Percentiles rank a stretch among this genome's conserved stretches.
phyloP scores from a whole-genome alignment of 805 yeast species.

The Pichia californica region DNA sequence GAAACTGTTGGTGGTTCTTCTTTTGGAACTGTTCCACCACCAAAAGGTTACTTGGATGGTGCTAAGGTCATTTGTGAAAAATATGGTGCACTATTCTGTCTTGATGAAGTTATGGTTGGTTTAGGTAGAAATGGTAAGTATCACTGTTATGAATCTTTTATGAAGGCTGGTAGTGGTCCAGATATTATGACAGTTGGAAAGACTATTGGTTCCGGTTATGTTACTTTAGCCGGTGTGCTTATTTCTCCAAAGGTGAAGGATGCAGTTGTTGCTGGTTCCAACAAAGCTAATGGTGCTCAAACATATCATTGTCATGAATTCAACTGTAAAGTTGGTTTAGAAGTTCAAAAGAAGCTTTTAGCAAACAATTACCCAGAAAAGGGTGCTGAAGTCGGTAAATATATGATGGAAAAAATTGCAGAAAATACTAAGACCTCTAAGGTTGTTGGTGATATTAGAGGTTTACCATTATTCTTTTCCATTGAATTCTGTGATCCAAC shows the following conservation, averaged over 20 bases:
- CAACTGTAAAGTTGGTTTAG: constrained; percentile 40
- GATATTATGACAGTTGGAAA: constrained; percentile 47
- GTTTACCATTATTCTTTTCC: constrained; percentile 51
- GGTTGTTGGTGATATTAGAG: constrained; percentile 47
- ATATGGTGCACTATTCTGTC: constrained; percentile 88
- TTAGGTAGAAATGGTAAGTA: constrained; percentile 45
- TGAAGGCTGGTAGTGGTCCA: constrained; percentile 36
- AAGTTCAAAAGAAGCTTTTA: constrained; percentile 36
- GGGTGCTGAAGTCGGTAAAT: constrained; percentile 37
- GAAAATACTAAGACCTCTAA: constrained; percentile 26
- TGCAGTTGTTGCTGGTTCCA: constrained; percentile 35
- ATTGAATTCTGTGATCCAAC: constrained; percentile 41
- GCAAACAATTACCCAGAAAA: constrained; percentile 33
- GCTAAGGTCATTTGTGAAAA: constrained; percentile 66
- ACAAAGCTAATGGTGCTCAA: constrained; percentile 40
- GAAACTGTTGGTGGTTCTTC: constrained; percentile 44
- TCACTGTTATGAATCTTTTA: constrained; percentile 40
- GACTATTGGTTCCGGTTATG: constrained; percentile 45
- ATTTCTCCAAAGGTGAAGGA: constrained; percentile 36
- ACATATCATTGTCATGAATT: constrained; percentile 46
- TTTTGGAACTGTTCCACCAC: constrained; percentile 38
- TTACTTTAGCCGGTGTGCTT: constrained; percentile 43
- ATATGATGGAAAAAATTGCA: constrained; percentile 33
- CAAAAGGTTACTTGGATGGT: constrained; percentile 40
- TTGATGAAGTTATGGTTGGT: constrained; percentile 83